phyloP scores from a whole-genome alignment of 2,329 filamentous ascomycete genomes.

The Teratosphaeria viscida region DNA sequence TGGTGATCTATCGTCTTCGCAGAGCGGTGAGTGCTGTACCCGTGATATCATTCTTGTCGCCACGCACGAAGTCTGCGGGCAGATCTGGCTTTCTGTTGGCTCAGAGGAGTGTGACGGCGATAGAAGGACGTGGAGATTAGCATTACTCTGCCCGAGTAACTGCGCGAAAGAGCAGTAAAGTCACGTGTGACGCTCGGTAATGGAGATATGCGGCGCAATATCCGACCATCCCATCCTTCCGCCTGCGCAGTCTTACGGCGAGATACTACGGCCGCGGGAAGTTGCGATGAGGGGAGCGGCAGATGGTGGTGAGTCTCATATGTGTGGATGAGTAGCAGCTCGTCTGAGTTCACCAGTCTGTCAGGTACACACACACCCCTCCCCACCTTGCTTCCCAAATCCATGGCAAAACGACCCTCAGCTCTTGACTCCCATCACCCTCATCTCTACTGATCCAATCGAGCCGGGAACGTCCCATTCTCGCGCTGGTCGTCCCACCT shows the following conservation, averaged over 20 bases:
- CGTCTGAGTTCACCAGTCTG: neutral
- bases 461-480: slow-evolving; percentile 46
- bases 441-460: slow-evolving; percentile 36
- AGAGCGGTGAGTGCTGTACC: no score
- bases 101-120: no score
- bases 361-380: neutral
- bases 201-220: neutral
- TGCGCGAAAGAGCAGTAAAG: neutral
- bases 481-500: slow-evolving; percentile 95
- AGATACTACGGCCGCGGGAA: no score
- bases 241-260: neutral
- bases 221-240: neutral
- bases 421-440: neutral
- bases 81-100: no score
- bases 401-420: neutral
- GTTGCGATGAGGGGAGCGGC: no score
- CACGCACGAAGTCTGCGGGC: no score
- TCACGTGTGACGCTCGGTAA: neutral
- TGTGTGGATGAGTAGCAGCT: neutral
- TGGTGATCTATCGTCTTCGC: no score
- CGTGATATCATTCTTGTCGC: no score
- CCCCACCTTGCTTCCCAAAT: neutral
- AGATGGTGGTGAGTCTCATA: no score
- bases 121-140: no score
- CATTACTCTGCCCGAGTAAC: neutral